Evolutionary conservation across 768 basidiomycete genomes (phyloP), one percentile per base, ranked within the genome.

Genomic region (Cyathus striatus): DNA sequence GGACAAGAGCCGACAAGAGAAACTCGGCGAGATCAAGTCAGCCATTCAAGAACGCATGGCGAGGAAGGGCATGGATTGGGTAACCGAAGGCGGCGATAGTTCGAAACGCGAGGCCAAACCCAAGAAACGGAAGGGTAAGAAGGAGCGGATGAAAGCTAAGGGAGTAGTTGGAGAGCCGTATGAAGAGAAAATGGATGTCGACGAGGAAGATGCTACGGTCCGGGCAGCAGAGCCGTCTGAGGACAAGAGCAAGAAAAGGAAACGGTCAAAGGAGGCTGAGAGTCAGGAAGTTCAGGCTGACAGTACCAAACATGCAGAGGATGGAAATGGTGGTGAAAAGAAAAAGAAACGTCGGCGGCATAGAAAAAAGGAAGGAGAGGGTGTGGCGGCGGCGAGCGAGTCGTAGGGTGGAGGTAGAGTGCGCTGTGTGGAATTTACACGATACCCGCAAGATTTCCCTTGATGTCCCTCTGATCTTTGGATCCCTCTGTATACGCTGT

Each of bases 81-180:
- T n/a, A n/a, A 40, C 50, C 41, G 32, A 16, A n/a, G 49, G 41
- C 23, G 55, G 25, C 14, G 51, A 36, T 21, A 53, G 53, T 6
- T 53, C 47, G 41, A 49, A 42, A 9, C 49, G 42, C 16, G 59
- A 50, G 16, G 54, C 59, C 49, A 65, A 63, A 33, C 54, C 46
- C 45, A 85, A 83, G 70, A 84, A 80, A 63, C 60, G 84, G 52
- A 82, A 71, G 52, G 83, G 83, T 10, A 84, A 77, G 72, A 85
- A 84, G 62, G 83, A 86, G 61, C 69, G 83, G 25, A 63, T 74
- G 65, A 76, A 68, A 49, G 49, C 70, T 51, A 81, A 72, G 51
- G 65, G 55, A 23, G 57, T 51, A n/a, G 56, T 49, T 22, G 61
- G 34, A 23, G 56, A 35, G 27, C 35, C 18, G 37, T 62, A 79